Conservation (phyloP, 148 eudicot genomes). For the Fagopyrum esculentum region DNA sequence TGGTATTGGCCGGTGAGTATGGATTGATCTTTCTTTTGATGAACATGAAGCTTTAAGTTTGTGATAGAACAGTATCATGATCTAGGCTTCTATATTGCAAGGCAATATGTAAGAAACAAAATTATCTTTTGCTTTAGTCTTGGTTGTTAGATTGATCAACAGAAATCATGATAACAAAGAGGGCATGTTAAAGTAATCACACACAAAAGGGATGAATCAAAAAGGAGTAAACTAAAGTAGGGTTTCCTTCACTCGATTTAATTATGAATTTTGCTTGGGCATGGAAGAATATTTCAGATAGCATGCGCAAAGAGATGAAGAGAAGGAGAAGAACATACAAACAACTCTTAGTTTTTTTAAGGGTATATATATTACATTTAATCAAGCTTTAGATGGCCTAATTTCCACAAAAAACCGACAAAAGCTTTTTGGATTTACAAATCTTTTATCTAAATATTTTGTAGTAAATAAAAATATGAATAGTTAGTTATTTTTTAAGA, state of each 20-base stretch:
- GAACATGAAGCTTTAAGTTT: neutral
- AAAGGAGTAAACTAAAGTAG: neutral
- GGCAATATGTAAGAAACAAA: slow-evolving; percentile 13
- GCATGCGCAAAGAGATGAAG: slow-evolving; percentile 7
- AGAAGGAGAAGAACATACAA: neutral
- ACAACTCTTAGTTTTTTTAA: neutral
- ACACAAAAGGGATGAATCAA: slow-evolving; percentile 1
- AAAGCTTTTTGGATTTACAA: neutral
- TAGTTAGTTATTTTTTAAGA: too few relatives aligned
- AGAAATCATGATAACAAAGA: slow-evolving; percentile 1
- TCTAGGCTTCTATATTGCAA: slow-evolving; percentile 6
- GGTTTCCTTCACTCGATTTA: neutral
- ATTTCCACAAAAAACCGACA: neutral
- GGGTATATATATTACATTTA: neutral
- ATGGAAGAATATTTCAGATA: slow-evolving; percentile 7
- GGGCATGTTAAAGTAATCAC: slow-evolving; percentile 12
- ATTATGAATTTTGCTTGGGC: slow-evolving; percentile 4
- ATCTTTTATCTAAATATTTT: too few relatives aligned
- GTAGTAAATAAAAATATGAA: too few relatives aligned
- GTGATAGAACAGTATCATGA: slow-evolving; percentile 12
- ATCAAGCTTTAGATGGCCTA: too few relatives aligned
- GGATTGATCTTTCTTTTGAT: neutral
- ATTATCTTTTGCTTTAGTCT: slow-evolving; percentile 4
- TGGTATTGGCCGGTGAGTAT: neutral
- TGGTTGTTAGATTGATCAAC: slow-evolving; percentile 10